Conservation (phyloP, 2,329 filamentous ascomycete genomes). For the Colletotrichum zoysiae region DNA sequence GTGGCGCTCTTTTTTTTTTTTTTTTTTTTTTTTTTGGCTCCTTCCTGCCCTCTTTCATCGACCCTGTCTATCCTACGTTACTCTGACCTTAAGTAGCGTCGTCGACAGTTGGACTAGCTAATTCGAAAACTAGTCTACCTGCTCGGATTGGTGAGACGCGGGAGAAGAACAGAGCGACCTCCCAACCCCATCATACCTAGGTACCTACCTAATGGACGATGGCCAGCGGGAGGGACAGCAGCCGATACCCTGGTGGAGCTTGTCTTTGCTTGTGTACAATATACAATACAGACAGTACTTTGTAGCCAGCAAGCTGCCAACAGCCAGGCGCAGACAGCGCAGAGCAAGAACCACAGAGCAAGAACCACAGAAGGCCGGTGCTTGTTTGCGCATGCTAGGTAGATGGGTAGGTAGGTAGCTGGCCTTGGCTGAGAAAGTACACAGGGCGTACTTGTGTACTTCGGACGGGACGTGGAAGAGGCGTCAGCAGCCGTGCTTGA, state of each 20-base stretch:
- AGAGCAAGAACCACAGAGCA: neutral
- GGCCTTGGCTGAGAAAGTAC: slow-evolving; percentile 31
- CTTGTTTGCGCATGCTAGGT: slow-evolving; percentile 5
- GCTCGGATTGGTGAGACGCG: slow-evolving; percentile 25
- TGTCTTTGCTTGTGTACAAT: slow-evolving; percentile 10
- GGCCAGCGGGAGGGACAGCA: slow-evolving; percentile 34
- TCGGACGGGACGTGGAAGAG: slow-evolving; percentile 22
- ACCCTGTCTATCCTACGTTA: slow-evolving; percentile 36
- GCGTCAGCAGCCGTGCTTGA: slow-evolving; percentile 20
- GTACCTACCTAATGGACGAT: slow-evolving; percentile 30
- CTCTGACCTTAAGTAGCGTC: slow-evolving; percentile 11
- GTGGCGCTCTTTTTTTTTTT: slow-evolving; percentile 31
- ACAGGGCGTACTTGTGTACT: slow-evolving; percentile 19
- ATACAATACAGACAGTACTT: no score
- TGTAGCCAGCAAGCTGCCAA: no score
- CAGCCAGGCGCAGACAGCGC: slow-evolving; percentile 2
- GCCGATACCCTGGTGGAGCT: slow-evolving; percentile 28
- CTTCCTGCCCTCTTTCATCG: slow-evolving; percentile 14
- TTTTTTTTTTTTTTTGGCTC: slow-evolving; percentile 6
- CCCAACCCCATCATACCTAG: neutral
- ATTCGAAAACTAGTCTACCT: neutral
- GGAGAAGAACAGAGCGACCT: slow-evolving; percentile 17
- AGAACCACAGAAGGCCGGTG: slow-evolving; percentile 1
- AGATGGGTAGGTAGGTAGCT: neutral
- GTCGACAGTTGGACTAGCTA: slow-evolving; percentile 7